Conservation (phyloP, 768 basidiomycete species). For the Boletus pseudopeckii region DNA sequence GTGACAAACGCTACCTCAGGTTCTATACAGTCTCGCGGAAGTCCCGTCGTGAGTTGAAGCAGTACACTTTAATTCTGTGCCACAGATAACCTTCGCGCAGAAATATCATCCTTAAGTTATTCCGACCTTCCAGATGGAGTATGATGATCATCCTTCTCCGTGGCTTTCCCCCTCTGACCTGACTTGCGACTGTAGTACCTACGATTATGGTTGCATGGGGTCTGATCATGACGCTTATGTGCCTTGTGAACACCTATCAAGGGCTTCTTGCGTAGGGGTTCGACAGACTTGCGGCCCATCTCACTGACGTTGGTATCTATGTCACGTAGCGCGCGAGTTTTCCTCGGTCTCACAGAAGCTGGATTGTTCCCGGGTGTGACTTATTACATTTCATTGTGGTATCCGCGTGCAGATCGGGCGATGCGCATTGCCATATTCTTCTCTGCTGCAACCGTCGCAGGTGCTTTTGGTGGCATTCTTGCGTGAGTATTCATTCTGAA, state of each 20-base stretch:
- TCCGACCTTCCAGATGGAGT: constrained; percentile 38
- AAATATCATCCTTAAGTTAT: constrained; percentile 37
- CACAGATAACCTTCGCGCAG: constrained; percentile 18
- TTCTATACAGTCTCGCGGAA: neutral
- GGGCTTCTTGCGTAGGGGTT: constrained; percentile 30
- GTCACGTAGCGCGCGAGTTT: constrained; percentile 33
- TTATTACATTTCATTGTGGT: constrained; percentile 56
- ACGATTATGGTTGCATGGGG: constrained; percentile 40
- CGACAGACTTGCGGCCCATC: neutral
- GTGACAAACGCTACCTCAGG: neutral
- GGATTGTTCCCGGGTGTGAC: constrained; percentile 42
- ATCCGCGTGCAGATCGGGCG: constrained; percentile 55
- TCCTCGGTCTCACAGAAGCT: constrained; percentile 47
- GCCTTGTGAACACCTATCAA: constrained; percentile 33
- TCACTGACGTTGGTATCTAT: neutral
- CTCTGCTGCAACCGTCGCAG: constrained; percentile 55
- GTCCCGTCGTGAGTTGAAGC: neutral
- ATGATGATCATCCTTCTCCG: neutral
- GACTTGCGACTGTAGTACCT: constrained; percentile 33
- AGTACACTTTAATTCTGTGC: neutral
- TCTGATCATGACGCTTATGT: constrained; percentile 38
- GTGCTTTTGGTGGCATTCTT: constrained; percentile 47
- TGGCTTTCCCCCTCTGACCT: constrained; percentile 7
- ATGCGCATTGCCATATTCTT: constrained; percentile 60
- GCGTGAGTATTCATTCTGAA: constrained; percentile 34